Conservation (phyloP, 169 alveolate genomes). For the Cryptosporidium ryanae region DNA sequence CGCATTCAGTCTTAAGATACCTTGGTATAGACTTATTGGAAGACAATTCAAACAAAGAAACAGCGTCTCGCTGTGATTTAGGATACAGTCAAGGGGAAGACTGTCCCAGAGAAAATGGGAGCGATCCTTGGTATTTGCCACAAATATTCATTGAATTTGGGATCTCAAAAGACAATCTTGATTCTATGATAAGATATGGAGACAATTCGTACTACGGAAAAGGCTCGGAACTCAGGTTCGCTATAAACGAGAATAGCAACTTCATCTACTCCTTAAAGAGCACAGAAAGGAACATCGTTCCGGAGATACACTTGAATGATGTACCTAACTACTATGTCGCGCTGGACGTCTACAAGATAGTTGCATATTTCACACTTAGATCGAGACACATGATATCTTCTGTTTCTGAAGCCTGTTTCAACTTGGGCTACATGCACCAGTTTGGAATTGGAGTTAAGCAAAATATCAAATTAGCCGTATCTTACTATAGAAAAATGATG, state of each 20-base stretch:
- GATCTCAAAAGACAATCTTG: constrained; percentile 39
- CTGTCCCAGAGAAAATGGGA: background rate
- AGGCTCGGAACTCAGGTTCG: constrained; percentile 9
- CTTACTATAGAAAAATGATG: constrained; percentile 40
- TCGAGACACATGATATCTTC: constrained; percentile 65
- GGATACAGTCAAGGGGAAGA: too few relatives aligned
- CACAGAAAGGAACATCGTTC: background rate
- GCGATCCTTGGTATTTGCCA: constrained; percentile 56
- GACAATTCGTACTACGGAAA: constrained; percentile 39
- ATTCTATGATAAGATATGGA: constrained; percentile 39
- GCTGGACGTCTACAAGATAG: constrained; percentile 19
- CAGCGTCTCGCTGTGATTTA: background rate
- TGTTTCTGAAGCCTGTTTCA: constrained; percentile 59
- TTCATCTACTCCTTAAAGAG: background rate
- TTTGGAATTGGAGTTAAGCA: constrained; percentile 57
- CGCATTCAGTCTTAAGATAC: too few relatives aligned
- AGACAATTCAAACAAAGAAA: background rate
- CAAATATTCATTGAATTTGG: constrained; percentile 54
- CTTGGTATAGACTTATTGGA: background rate
- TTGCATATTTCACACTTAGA: background rate
- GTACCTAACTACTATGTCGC: constrained; percentile 33
- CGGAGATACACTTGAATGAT: background rate
- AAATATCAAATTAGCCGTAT: constrained; percentile 27
- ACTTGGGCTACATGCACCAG: constrained; percentile 52
- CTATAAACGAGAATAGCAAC: background rate